Base-by-base conservation (phyloP, 345 rosid genomes). In the Salix exigua region DNA sequence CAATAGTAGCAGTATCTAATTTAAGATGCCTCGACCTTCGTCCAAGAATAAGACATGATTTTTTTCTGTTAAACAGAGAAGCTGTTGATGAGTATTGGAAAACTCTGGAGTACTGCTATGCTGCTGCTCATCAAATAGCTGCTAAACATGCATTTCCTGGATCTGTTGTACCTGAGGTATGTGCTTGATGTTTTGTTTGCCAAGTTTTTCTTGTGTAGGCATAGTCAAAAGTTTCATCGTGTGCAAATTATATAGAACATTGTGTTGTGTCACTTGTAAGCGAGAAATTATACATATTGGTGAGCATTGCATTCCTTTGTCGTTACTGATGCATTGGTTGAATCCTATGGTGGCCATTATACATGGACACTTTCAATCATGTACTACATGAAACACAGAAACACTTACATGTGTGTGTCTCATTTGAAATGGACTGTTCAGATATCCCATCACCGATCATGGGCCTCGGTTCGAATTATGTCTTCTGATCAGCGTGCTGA, bases 61-160 rank as follows among this genome's bases (percentile, higher is more conserved):
- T 95, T 76, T 73, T 89, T 76, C 81, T 95, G 71, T 89, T 91
- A 82, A 90, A 71, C 70, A 85, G 81, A 78, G 92, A 89, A 79
- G 98, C 96, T 80, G 92, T 95, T 77, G 85, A 91, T 78, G 98
- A 95, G 66, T 95, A 95, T 78, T 95, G 99, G 99, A 87, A 88
- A 55, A 93, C 96, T 73, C 82, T 95, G 82, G 99, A 95, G 83
- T 95, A 89, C 83, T 95, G 99, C 81, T 95, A 90, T 84, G 93
- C 98, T 86, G 92, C 94, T 81, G 88, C 94, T 79, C 96, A 93
- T 83, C 92, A 85, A 58, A 88, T 83, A 79, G 92, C 99, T 79
- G 92, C 98, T 73, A 75, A 85, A 82, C 89, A 84, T 81, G 96
- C 98, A 73, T 95, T 95, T 84, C 99, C 99, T 78, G 98, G 98